Base-by-base conservation (phyloP, 495 filamentous ascomycete species). In the Talaromyces wortmannii region DNA sequence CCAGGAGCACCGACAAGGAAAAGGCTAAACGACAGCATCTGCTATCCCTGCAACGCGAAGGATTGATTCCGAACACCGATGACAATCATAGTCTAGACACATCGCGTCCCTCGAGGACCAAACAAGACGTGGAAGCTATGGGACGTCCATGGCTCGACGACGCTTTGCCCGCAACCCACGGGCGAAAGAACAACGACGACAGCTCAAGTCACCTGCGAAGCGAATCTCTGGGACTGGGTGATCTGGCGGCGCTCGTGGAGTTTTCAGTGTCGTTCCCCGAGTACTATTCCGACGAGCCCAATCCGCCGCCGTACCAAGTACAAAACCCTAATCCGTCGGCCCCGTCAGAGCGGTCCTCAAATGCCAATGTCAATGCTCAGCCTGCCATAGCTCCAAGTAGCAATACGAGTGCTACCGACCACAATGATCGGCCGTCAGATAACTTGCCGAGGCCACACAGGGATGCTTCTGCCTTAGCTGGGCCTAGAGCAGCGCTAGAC, bases 131-230 rank as follows among this genome's bases (percentile, higher is more conserved):
- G 10, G 70, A 76, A 57, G 64, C 56, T 40, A 74, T 72, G 50
- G 73, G 72, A 17, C 70, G 64, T 55, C 70, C 70, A 43, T 75
- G 72, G 74, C 50, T 77, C 51, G 64, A 61, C 13, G 63, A 64
- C 40, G 65, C 64, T 30, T 58, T 48, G 6, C 40, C 7, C 29
- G 36, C 36, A 42, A 53, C 16, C 43, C 52, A 53, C 44, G 30
- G 17, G 40, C 23, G 23, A 23, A 23, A 23, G 23, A 23, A 23
- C 23, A 23, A 32, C 32, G 52, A 53, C 29, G 52, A n/a, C 18
- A 53, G 52, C 30, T 53, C 52, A 42, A 53, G 16, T 30, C 7
- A 23, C 42, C 31, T 53, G 30, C 52, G 42, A 8, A 30, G 52
- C 13, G 52, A 53, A 33, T 53, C 52, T 23, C 31, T 48, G 29